These are phyloP conservation scores for Neurospora sp. DNA, from an alignment of 495 filamentous ascomycete species.

Conservation along the genomic window DNA sequence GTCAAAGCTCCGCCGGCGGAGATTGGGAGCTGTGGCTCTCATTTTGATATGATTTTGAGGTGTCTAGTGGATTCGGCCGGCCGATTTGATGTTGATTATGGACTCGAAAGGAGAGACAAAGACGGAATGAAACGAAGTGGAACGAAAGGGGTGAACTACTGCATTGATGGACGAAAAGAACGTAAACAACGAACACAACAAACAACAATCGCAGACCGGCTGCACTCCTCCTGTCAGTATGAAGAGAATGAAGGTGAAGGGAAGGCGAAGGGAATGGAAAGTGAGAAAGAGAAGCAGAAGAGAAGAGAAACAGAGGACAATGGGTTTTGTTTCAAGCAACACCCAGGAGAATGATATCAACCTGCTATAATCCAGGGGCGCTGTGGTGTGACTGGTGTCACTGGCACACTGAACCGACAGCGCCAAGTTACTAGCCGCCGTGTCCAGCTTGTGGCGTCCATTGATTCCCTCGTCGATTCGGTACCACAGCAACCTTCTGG, in stretches of 20 bases:
- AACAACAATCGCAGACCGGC: conserved; percentile 10
- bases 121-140: background rate
- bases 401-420: background rate
- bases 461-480: background rate
- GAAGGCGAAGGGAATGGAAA: background rate
- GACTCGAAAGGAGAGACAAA: background rate
- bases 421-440: background rate
- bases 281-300: background rate
- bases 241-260: background rate
- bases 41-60: background rate
- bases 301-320: background rate
- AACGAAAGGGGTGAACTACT: background rate
- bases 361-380: background rate
- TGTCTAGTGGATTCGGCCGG: background rate
- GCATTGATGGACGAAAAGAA: background rate
- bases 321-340: background rate
- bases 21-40: conserved; percentile 9
- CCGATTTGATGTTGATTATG: conserved; percentile 4
- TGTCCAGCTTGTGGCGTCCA: background rate
- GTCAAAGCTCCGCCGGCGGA: conserved; percentile 12
- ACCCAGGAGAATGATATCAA: background rate
- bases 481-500: background rate
- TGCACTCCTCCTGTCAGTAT: conserved; percentile 2
- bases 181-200: background rate
- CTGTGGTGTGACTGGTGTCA: background rate